phyloP scores from a whole-genome alignment of 2,329 filamentous ascomycete genomes.

The Claviceps sp. region DNA sequence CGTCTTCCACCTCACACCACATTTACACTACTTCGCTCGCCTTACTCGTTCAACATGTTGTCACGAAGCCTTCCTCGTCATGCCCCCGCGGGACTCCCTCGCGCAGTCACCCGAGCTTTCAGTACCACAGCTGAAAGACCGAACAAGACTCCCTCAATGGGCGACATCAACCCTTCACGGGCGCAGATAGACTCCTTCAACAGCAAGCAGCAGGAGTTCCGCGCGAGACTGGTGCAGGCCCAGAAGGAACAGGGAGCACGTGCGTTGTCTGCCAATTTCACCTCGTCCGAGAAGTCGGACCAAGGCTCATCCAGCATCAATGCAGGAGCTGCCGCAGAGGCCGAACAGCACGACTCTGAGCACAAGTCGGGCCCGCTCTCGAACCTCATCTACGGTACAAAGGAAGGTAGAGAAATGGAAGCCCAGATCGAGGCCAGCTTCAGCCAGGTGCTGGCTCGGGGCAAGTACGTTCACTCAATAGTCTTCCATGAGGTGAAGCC shows the following conservation, averaged over 20 bases:
- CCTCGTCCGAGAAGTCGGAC: slow-evolving; percentile 27
- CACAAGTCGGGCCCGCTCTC: slow-evolving; percentile 64
- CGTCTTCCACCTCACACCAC: background rate
- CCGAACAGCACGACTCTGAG: slow-evolving; percentile 38
- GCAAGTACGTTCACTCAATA: slow-evolving; percentile 97
- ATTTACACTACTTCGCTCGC: background rate
- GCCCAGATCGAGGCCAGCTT: slow-evolving; percentile 94
- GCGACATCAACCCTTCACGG: slow-evolving; percentile 59
- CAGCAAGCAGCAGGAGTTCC: slow-evolving; percentile 72
- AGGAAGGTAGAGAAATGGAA: slow-evolving; percentile 87
- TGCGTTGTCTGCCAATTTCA: slow-evolving; percentile 38
- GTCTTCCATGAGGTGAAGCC: slow-evolving; percentile 93
- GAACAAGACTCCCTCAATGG: slow-evolving; percentile 56
- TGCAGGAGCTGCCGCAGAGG: slow-evolving; percentile 37
- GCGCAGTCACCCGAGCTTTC: slow-evolving; percentile 41
- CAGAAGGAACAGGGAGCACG: slow-evolving; percentile 79
- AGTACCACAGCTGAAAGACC: slow-evolving; percentile 35
- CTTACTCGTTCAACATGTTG: slow-evolving; percentile 6
- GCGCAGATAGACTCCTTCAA: slow-evolving; percentile 65
- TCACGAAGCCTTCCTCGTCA: slow-evolving; percentile 18
- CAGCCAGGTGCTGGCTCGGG: slow-evolving; percentile 83
- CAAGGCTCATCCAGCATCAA: slow-evolving; percentile 22
- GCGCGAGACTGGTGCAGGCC: slow-evolving; percentile 63
- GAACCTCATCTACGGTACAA: slow-evolving; percentile 91
- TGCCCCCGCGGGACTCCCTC: slow-evolving; percentile 32